Evolutionary conservation across 768 basidiomycete genomes (phyloP), one percentile per base, ranked within the genome.

Genomic region (Lentinula lateritia): DNA sequence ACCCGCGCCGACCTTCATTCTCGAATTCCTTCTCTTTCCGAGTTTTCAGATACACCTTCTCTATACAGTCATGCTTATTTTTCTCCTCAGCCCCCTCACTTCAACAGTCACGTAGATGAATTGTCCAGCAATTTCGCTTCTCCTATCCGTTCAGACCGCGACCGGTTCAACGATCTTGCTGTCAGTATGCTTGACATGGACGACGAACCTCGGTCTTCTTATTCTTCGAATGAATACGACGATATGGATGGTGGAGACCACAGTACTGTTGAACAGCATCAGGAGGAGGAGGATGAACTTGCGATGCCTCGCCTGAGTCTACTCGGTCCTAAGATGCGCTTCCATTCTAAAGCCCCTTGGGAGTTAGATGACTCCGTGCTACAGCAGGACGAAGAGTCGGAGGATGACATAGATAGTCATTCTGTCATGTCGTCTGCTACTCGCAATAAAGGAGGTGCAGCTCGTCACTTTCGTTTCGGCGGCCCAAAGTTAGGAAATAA

Each of bases 331-430:
- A 91, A 85, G 72, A 89, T 92, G 81, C 85, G 86, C 55, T 85
- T 91, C 69, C 89, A 91, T 72, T 89, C 88, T 63, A 87, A 82
- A 28, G 88, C 91, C 16, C 91, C 91, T 43, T 93, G 91, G 91
- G 90, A 92, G 73, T 73, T 80, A 41, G 88, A 84, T 53, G 83
- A 80, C 13, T 79, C 76, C 41, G 42, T 72, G 3, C 61, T 80
- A 2, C 71, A 76, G 35, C 81, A 80, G 67, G 83, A 78, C 36
- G 77, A 78, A 32, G 84, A 85, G 45, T 66, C 73, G 4, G 79
- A 81, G 43, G 75, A 76, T 23, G 70, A 68, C 50, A 62, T 60
- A 67, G 71, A 70, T 69, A 72, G 58, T 65, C 69, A 65, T 62
- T 68, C 60, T 62, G 70, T 42, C 59, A 68, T 62, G 15, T 65